Base-by-base conservation (phyloP, 2,329 filamentous ascomycete genomes). In the Sarocladium brachiariae region DNA sequence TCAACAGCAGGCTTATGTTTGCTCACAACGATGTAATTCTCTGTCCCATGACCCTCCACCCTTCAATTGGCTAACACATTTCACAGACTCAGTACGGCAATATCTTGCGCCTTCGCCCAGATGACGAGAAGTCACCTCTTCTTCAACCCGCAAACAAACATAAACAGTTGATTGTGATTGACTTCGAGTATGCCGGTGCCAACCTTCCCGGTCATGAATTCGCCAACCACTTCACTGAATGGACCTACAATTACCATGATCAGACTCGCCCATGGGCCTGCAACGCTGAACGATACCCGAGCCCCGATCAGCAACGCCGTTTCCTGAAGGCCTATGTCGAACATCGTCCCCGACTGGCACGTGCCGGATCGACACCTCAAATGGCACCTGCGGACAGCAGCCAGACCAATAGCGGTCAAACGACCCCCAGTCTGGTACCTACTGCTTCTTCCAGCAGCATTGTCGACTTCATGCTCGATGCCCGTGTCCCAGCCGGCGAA, bases 171-270 rank as follows among this genome's bases (percentile, higher is more conserved):
- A 80, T 97, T 14, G 93, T 99, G 56, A 99, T 99, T 61, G 93
- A 99, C 65, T 99, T 99, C 61, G 93, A 99, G 63, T 99, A 99
- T 64, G 87, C 93, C 1, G 91, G 85, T 2, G 90, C 92, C 52
- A 99, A 97, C 64, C 76, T 84, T 1, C 83, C 83, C 0, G 93
- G 90, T 1, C 75, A 89, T 14, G 93, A 99, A 67, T 97, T 99
- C 64, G 93, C 90, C 52, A 99, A 99, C 65, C 93, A 99, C 68
- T 99, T 99, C 68, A 87, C 89, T 1, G 93, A 99, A 69, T 99
- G 93, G 93, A 87, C 89, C 59, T 97, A 97, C 75, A 92, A 99
- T 69, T 99, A 99, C 68, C 91, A 96, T 64, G 84, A 93, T 63
- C 68, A 80, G 2, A 70, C 73, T 24, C 70, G 69, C 27, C 73